phyloP scores from a whole-genome alignment of 2,329 filamentous ascomycete genomes.

The Drechslerella coelobrocha region DNA sequence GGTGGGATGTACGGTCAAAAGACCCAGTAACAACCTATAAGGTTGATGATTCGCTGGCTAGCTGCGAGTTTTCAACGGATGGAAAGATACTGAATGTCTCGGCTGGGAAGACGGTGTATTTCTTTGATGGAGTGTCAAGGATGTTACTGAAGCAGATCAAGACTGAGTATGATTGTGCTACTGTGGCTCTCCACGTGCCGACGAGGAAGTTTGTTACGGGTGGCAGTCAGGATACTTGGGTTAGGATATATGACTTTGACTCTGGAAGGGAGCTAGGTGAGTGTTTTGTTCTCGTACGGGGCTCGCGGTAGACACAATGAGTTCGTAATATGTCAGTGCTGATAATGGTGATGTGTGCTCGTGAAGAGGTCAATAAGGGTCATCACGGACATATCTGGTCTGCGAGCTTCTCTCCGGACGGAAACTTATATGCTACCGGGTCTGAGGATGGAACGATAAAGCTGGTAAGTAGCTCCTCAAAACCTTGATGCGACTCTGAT shows the following conservation, averaged over 20 bases:
- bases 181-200: constrained; percentile 83
- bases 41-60: constrained; percentile 85
- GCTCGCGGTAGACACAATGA: background rate
- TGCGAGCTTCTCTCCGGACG: constrained; percentile 90
- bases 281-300: background rate
- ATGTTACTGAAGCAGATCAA: constrained; percentile 77
- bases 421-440: constrained; percentile 92
- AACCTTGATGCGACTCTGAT: background rate
- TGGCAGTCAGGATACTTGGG: constrained; percentile 92
- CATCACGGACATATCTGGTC: constrained; percentile 99
- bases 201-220: constrained; percentile 86
- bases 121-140: constrained; percentile 66
- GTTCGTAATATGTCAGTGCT: constrained; percentile 44
- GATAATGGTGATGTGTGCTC: constrained; percentile 25
- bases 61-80: constrained; percentile 80
- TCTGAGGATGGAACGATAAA: constrained; percentile 99
- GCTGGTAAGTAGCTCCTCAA: constrained; percentile 61
- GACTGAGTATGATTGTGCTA: constrained; percentile 84
- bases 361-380: constrained; percentile 85
- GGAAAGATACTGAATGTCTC: constrained; percentile 81
- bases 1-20: constrained; percentile 86
- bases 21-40: constrained; percentile 76
- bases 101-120: constrained; percentile 91
- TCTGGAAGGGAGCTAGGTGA: constrained; percentile 72
- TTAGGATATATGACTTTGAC: constrained; percentile 90